Base-by-base conservation (phyloP, 768 basidiomycete species). In the Boletus vermiculosoides region DNA sequence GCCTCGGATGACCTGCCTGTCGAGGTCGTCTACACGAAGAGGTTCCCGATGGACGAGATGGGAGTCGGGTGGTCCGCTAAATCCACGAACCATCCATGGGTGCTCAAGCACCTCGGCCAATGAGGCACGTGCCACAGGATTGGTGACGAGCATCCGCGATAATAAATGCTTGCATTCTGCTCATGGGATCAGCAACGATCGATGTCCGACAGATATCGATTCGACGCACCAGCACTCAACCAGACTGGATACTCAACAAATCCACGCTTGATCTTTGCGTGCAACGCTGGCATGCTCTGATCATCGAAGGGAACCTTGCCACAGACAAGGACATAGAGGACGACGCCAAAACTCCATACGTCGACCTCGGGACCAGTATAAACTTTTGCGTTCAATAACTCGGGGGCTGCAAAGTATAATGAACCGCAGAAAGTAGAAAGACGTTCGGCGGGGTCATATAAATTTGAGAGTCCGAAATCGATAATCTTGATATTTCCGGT, bases 401-500 rank as follows among this genome's bases (percentile, higher is more conserved):
- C 96, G 7, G 97, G 97, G 0, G 97, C 97, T 33, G 97, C 97
- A 76, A 99, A 99, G 74, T 99, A 99, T 28, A 99, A 78, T 0
- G 93, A 97, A 22, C 97, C 96, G 66, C 97, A 99, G 71, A 99
- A 99, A 0, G 97, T 99, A 23, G 90, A 84, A 2, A 99, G 84
- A 69, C 94, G 92, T 48, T 74, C 66, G 10, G 75, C 66, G 2
- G 97, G 96, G 65, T 96, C 85, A 71, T 87, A 98, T 13, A 99
- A 81, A 75, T 98, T 99, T 3, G 96, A 98, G 9, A 99, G 81
- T 47, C 97, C 97, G 74, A 98, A 99, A 74, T 99, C 96, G 72
- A 98, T 99, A 60, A 98, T 98, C 81, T 98, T 99, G 80, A 98
- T 98, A 76, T 98, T 98, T 12, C 97, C 97, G 0, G 92, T 92